Evolutionary conservation across 306 rosid species (phyloP).

Genomic region (Amphicarpaea edgeworthii): DNA sequence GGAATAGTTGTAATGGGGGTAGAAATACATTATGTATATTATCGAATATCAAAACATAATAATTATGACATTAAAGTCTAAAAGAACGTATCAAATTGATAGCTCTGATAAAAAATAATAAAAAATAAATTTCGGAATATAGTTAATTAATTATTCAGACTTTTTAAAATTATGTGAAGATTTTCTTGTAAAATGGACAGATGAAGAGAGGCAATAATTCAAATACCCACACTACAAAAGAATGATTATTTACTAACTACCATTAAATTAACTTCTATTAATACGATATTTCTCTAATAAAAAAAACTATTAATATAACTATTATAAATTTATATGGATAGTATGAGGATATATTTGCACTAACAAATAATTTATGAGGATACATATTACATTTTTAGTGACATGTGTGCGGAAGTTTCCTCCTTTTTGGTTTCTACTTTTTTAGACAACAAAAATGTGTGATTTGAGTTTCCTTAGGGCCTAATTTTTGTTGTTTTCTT

Average conservation of each 20-base stretch:
- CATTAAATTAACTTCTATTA: background rate
- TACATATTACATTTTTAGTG: no score
- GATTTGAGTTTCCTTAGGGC: conserved; percentile 24
- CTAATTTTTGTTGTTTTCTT: conserved; percentile 9
- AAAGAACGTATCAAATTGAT: background rate
- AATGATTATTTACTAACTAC: background rate
- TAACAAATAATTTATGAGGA: background rate
- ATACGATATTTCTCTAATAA: background rate
- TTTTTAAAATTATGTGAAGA: background rate
- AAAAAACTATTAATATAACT: background rate
- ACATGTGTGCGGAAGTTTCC: conserved; percentile 8
- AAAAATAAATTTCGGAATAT: background rate
- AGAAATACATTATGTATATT: background rate
- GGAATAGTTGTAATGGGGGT: conserved; percentile 9
- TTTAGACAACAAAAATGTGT: background rate
- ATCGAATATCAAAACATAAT: background rate
- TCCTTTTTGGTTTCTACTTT: background rate
- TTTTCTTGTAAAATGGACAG: background rate
- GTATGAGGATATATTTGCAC: background rate
- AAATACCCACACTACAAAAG: background rate
- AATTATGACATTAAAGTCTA: background rate
- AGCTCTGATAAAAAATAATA: background rate
- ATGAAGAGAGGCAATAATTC: background rate
- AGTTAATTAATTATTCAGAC: background rate
- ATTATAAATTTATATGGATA: background rate